Base-by-base conservation (phyloP, 108 stramenopile species). In the Skeletonema costatum region DNA sequence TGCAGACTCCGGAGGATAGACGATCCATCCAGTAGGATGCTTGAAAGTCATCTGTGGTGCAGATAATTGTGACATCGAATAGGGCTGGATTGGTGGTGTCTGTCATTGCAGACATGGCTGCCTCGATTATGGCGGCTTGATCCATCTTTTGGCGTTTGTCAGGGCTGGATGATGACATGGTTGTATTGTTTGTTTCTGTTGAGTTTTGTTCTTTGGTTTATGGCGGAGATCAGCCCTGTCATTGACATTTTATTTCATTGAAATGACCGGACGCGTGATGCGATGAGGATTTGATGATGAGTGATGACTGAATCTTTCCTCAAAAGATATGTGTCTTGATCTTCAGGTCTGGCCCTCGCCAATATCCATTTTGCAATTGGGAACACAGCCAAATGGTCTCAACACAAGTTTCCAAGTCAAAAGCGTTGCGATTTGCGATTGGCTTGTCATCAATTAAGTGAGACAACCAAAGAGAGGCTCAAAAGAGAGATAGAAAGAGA, bases 1-100 rank as follows among this genome's bases (percentile, higher is more conserved):
- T 69, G 75, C 89, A 90, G 14, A 90, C 67, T 38, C 92, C 94
- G 6, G 77, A 58, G 39, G 87, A 70, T 11, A 99, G 83, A n/a
- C 96, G 93, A 19, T 91, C 81, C 91, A 95, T 98, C 99, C 99
- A 99, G 81, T 97, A 99, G 30, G 87, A 80, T n/a, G 99, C 99
- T 78, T 99, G 98, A 58, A 90, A 84, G 60, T 97, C 94, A 76
- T 96, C 97, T 19, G 96, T 96, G 29, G 95, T 96, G 85, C 99
- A 99, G 61, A 98, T 91, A 70, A 99, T 97, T 66, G 97, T 93
- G 33, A 97, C 97, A 75, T 98, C 97, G 82, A 90, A 99, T 31
- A 87, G 67, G 70, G 90, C 75, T 11, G 74, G 78, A 16, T 71
- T 59, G 63, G 87, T 56, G 21, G 86, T 62, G 44, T 81, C 31